Evolutionary conservation across 2,329 filamentous ascomycete species (phyloP), one percentile per base, ranked within the genome.

Genomic region (Furcasterigmium furcatum): DNA sequence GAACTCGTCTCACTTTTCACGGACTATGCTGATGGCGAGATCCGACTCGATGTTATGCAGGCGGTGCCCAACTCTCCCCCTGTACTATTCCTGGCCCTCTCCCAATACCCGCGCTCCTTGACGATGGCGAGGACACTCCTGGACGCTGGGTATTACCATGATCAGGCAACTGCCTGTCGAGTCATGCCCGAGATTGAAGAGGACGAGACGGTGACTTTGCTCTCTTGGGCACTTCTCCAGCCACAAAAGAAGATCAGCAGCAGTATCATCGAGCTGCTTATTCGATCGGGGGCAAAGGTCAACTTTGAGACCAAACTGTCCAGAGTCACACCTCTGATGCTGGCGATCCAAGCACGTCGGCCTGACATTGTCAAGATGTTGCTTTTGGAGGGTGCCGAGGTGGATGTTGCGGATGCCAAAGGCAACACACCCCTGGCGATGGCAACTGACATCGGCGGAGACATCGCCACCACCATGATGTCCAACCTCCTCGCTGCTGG

Each of bases 221-320:
- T 87, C 8, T 65, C 76, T 42, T 87, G 82, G 82, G 73, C 79
- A 0, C 67, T 87, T 43, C 63, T 79, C 7, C 80, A 85, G 50
- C 78, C 79, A 1, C 79, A 84, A 51, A 85, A 85, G 59, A 74
- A 73, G 49, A 71, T 85, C 42, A 83, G 79, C 59, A 79, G 76
- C 27, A 59, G 67, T 5, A 64, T 85, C 36, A 76, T 87, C 45
- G 68, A 77, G 50, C 60, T 80, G 40, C 65, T 87, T 18, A 62
- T 87, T n/a, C 64, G 69, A 55, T 58, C 71, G 50, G 56, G 74
- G 41, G 80, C 79, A 44, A 82, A 81, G 41, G 71, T 81, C 49
- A 81, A 82, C 55, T 74, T 76, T 21, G 71, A 77, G 52, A 75
- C 79, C 0, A 62, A 65, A 4, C 16, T 67, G 1, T 80, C 79